Evolutionary conservation across 176 grass and related monocot species (phyloP).

Genomic region (Cocos nucifera): DNA sequence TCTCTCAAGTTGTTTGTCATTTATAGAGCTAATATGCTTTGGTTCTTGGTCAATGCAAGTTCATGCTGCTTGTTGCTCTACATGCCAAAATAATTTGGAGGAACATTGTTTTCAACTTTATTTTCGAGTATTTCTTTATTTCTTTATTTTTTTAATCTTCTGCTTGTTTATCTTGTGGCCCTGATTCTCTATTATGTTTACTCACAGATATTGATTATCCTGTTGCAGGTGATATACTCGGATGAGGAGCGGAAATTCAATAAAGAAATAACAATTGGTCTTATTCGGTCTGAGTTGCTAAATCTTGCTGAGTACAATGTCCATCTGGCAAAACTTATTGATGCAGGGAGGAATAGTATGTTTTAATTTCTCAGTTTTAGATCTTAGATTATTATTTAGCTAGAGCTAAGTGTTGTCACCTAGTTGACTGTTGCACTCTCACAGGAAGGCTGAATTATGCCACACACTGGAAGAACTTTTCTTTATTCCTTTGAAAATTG

Average conservation of each 20-base stretch:
- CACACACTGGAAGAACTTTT: neutral
- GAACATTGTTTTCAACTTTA: too few relatives aligned
- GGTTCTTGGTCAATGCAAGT: too few relatives aligned
- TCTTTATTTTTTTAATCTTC: conserved; percentile 16
- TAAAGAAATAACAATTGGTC: conserved; percentile 53
- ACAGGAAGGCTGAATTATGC: neutral
- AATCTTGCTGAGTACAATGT: conserved; percentile 79
- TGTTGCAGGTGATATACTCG: conserved; percentile 73
- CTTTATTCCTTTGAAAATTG: too few relatives aligned
- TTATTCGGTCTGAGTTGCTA: conserved; percentile 83
- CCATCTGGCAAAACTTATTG: conserved; percentile 91
- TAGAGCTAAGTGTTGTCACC: neutral
- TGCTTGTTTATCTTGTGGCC: neutral
- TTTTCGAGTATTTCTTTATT: conserved; percentile 11
- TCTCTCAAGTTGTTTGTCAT: too few relatives aligned
- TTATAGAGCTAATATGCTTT: too few relatives aligned
- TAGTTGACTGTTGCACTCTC: neutral
- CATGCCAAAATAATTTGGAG: too few relatives aligned
- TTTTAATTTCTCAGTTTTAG: conserved; percentile 21
- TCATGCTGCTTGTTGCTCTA: too few relatives aligned
- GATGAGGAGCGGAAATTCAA: conserved; percentile 92
- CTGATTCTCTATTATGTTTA: neutral
- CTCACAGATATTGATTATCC: conserved; percentile 1
- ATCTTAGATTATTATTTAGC: neutral
- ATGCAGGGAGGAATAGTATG: conserved; percentile 89